Conservation (phyloP, 2,329 filamentous ascomycete species). For the Beauveria australis region DNA sequence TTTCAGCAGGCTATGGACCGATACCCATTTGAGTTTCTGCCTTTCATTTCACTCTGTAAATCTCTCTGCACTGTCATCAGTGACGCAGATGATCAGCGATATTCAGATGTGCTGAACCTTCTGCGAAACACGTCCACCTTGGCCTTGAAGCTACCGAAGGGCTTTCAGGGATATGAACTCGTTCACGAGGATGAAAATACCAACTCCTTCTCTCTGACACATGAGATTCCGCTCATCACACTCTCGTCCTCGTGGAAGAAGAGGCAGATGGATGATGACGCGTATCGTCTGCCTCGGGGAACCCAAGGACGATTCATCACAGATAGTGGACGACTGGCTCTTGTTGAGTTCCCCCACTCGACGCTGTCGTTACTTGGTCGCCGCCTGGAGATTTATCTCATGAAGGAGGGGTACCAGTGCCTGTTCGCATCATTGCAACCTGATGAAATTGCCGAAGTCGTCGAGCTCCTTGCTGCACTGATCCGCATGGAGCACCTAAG, state of each 20-base stretch:
- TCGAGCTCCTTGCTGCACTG: slow-evolving; percentile 65
- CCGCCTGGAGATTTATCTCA: slow-evolving; percentile 59
- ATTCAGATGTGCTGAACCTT: slow-evolving; percentile 51
- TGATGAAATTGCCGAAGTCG: slow-evolving; percentile 62
- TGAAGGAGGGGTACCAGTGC: slow-evolving; percentile 45
- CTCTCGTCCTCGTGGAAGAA: slow-evolving; percentile 37
- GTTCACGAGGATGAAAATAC: slow-evolving; percentile 79
- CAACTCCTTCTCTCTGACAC: slow-evolving; percentile 64
- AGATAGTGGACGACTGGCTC: slow-evolving; percentile 66
- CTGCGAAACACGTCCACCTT: slow-evolving; percentile 64
- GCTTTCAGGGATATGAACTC: slow-evolving; percentile 68
- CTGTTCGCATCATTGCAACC: slow-evolving; percentile 45
- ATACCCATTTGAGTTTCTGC: slow-evolving; percentile 78
- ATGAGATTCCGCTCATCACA: slow-evolving; percentile 56
- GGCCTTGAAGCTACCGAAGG: slow-evolving; percentile 65
- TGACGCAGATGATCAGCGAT: slow-evolving; percentile 23
- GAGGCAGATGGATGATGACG: slow-evolving; percentile 36
- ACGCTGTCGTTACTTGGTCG: slow-evolving; percentile 72
- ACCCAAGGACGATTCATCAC: slow-evolving; percentile 66
- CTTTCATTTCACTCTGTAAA: slow-evolving; percentile 66
- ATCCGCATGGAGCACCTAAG: slow-evolving; percentile 45
- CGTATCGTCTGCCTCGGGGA: slow-evolving; percentile 56
- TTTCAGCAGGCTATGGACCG: slow-evolving; percentile 64
- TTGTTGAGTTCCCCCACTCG: slow-evolving; percentile 73
- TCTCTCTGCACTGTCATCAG: slow-evolving; percentile 41